Evolutionary conservation across 202 grass and related monocot species (phyloP).

Genomic region (Musa balbisiana): DNA sequence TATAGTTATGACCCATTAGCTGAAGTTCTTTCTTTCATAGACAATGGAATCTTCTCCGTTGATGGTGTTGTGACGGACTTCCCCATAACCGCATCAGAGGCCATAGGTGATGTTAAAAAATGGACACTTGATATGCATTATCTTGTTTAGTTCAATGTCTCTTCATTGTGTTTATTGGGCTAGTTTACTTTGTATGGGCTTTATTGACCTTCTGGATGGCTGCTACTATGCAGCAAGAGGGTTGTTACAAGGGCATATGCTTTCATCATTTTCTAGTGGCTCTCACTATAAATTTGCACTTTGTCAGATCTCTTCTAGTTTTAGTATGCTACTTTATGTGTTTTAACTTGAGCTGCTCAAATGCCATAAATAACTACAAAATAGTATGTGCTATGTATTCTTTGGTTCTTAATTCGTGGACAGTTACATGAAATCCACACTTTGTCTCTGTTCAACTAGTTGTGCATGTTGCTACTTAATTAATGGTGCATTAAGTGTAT

Average conservation of each 20-base stretch:
- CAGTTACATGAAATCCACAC: too few species aligned
- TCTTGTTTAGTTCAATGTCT: neutral
- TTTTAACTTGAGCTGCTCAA: neutral
- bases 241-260: neutral
- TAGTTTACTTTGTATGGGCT: neutral
- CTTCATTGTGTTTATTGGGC: neutral
- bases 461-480: too few species aligned
- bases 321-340: neutral
- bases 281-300: neutral
- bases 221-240: neutral
- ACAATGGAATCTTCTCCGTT: slow-evolving; percentile 44
- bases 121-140: neutral
- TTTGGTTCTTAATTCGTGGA: too few species aligned
- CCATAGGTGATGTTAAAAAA: slow-evolving; percentile 45
- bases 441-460: too few species aligned
- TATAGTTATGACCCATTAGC: slow-evolving; percentile 83
- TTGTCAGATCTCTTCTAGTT: neutral
- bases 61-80: slow-evolving; percentile 67
- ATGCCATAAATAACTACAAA: neutral
- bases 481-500: too few species aligned
- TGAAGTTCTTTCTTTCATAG: slow-evolving; percentile 51
- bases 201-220: neutral
- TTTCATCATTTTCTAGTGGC: neutral
- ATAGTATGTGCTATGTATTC: too few species aligned
- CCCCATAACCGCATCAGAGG: slow-evolving; percentile 55